Conservation (phyloP, 2,329 filamentous ascomycete genomes). For the Sordariomycetes sp. region DNA sequence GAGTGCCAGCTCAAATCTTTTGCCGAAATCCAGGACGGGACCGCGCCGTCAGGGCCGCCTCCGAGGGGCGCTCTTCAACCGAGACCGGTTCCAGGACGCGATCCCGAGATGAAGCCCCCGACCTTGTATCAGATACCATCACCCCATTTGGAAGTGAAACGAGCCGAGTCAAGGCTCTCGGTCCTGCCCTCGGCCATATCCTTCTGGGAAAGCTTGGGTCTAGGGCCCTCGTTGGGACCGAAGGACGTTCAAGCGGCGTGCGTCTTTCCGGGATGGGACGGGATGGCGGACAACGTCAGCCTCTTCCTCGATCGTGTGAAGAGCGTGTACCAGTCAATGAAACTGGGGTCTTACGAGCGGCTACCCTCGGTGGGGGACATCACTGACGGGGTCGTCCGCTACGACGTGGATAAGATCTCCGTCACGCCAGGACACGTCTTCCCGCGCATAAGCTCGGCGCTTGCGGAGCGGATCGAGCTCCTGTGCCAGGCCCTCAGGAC, state of each 20-base stretch:
- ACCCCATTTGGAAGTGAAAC: conserved; percentile 62
- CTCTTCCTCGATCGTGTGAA: conserved; percentile 59
- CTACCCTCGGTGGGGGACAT: conserved; percentile 31
- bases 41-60: conserved; percentile 32
- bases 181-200: conserved; percentile 62
- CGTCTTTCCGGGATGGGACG: conserved; percentile 56
- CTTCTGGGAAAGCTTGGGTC: conserved; percentile 75
- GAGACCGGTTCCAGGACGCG: conserved; percentile 30
- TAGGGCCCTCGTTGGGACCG: conserved; percentile 57
- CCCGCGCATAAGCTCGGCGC: conserved; percentile 16
- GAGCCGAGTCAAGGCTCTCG: conserved; percentile 59
- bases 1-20: conserved; percentile 33
- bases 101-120: conserved; percentile 30
- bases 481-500: conserved; percentile 35
- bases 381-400: conserved; percentile 36
- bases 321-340: conserved; percentile 62
- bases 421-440: conserved; percentile 3
- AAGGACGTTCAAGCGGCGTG: conserved; percentile 66
- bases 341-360: conserved; percentile 55
- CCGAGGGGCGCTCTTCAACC: conserved; percentile 31
- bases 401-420: conserved; percentile 28
- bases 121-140: conserved; percentile 53
- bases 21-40: conserved; percentile 45
- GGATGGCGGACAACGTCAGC: conserved; percentile 48
- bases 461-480: conserved; percentile 36